Evolutionary conservation across 2,329 filamentous ascomycete species (phyloP), one percentile per base, ranked within the genome.

Genomic region (Colletotrichum trifolii): DNA sequence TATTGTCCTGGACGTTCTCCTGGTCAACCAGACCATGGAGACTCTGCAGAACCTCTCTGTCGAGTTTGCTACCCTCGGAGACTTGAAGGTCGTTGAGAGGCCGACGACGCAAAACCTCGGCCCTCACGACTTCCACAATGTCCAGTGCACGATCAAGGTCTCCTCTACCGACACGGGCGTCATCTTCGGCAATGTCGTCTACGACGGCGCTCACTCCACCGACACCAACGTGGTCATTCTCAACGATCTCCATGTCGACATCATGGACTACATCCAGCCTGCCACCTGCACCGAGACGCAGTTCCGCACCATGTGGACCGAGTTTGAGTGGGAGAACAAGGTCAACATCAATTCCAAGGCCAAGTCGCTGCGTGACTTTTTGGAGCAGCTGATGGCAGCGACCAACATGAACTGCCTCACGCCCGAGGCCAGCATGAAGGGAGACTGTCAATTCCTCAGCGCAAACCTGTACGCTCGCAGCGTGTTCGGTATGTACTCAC

Each of bases 311-410:
- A 99, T 99, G 96, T 99, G 96, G 96, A 99, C 96, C 42, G 96
- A 99, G 76, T 99, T 99, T 71, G 96, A 99, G 77, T 99, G 96
- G 96, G 96, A 99, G 85, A 99, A 99, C 83, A 99, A 99, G 87
- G 95, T 99, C 79, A 99, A 99, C 82, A 98, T 99, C 82, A 97
- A 97, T 81, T 96, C 93, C 69, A 98, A 97, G 85, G 93, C 93
- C 70, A 97, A 95, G 83, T 91, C 88, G 35, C 84, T 99, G 67
- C 89, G 95, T 54, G 93, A 96, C 17, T 99, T 99, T 87, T 82
- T 99, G 69, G 91, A 93, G 71, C 91, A 97, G 76, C 83, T 99
- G 66, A 98, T 98, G 96, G 93, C 94, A 67, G 95, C 92, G 77
- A 99, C 96, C 58, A 98, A 99, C 80, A 99, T 99, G 96, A 96